phyloP scores from a whole-genome alignment of 164 flowering plant species.

The Piper longum region DNA sequence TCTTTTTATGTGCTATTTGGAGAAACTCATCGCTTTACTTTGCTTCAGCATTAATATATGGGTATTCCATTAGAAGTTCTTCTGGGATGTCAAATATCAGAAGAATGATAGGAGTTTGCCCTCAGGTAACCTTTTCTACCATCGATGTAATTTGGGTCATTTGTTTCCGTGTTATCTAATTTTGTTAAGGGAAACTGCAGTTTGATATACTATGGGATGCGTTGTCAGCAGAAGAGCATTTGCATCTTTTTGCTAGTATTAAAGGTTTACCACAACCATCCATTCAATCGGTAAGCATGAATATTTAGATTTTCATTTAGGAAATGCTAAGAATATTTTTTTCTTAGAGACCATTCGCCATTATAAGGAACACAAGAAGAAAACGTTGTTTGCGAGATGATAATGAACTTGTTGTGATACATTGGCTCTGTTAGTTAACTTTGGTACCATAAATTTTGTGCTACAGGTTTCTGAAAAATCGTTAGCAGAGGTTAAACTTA shows the following conservation, averaged over 20 bases:
- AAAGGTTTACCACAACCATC: conserved; percentile 77
- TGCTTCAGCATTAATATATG: conserved; percentile 69
- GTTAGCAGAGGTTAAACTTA: conserved; percentile 68
- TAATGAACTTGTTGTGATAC: neutral
- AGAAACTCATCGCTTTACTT: neutral
- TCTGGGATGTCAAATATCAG: conserved; percentile 82
- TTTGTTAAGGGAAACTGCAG: conserved; percentile 19
- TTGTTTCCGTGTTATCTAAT: neutral
- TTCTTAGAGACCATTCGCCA: neutral
- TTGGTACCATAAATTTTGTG: neutral
- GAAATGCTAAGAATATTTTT: neutral
- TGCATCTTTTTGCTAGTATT: conserved; percentile 75
- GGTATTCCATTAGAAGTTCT: conserved; percentile 63
- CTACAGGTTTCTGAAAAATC: conserved; percentile 48
- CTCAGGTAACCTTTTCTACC: conserved; percentile 50
- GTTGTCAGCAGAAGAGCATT: conserved; percentile 79
- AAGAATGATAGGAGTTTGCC: conserved; percentile 84
- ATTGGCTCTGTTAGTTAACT: neutral
- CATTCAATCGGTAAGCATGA: conserved; percentile 38
- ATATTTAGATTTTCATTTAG: neutral
- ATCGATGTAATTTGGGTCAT: neutral
- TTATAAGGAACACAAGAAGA: neutral
- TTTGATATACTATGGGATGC: conserved; percentile 93
- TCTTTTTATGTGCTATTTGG: neutral
- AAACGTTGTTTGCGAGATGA: neutral